Conservation (phyloP, 2,329 filamentous ascomycete genomes). For the Stagonosporopsis chrysanthemi region DNA sequence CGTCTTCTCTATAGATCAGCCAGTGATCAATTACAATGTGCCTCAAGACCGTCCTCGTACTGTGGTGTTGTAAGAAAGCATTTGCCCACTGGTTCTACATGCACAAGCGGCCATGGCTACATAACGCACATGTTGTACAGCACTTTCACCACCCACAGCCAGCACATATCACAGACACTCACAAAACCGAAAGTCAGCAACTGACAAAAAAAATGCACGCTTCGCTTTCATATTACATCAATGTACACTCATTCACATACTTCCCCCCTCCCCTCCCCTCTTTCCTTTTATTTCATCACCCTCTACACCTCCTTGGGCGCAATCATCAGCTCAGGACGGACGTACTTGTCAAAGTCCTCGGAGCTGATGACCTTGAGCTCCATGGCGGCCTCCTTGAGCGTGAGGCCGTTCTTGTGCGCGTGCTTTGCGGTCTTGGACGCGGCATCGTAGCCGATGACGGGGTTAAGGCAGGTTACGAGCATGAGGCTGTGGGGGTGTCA, state of each 20-base stretch:
- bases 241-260: constrained; percentile 3
- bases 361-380: constrained; percentile 88
- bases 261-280: neutral
- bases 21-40: too few relatives aligned
- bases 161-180: neutral
- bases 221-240: constrained; percentile 14
- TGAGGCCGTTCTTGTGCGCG: constrained; percentile 96
- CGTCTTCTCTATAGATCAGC: neutral
- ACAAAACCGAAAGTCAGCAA: too few relatives aligned
- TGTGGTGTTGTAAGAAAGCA: too few relatives aligned
- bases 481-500: constrained; percentile 72
- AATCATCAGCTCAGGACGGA: constrained; percentile 95
- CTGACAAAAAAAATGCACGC: neutral
- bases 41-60: too few relatives aligned
- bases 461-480: constrained; percentile 82
- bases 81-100: too few relatives aligned
- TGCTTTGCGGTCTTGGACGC: constrained; percentile 63
- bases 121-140: too few relatives aligned
- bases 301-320: constrained; percentile 68
- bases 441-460: constrained; percentile 41
- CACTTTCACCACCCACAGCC: too few relatives aligned
- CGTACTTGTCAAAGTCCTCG: constrained; percentile 88
- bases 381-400: constrained; percentile 91
- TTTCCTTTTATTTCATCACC: neutral
- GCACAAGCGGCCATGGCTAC: too few relatives aligned